Base-by-base conservation (phyloP, 257 asterid genomes). In the Przewalskia tangutica region DNA sequence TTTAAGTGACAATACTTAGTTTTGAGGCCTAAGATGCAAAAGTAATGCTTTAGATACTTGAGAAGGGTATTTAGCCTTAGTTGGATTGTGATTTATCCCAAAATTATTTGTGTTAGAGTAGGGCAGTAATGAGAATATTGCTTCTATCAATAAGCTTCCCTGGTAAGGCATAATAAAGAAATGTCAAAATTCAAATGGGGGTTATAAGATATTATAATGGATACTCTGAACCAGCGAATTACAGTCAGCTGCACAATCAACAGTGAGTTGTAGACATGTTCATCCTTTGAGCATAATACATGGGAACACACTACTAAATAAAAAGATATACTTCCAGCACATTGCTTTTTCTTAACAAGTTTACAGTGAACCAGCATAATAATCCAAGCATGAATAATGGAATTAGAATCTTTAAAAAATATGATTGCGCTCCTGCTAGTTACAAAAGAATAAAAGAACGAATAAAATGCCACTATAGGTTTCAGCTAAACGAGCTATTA, bases 231-330 rank as follows among this genome's bases (percentile, higher is more conserved):
- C n/a, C 42, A 63, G 63, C 63, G 0, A 56, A 56, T 56, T n/a
- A 56, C 16, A 40, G 40, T 73, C 27, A 14, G 76, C 27, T 36
- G 6, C 18, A 17, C 17, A 67, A 65, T 67, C 53, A 67, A 40
- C 63, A 16, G 20, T 67, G 80, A 75, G 80, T 75, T 50, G 80
- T 50, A 75, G 60, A 51, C 80, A 75, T 75, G 80, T 75, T 75
- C 60, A 71, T 46, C 32, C 32, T 27, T 27, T 27, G 32, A 27
- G 32, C 32, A 27, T 27, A 27, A 27, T 27, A 27, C 32, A 27
- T 27, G 32, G 32, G 32, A 27, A 75, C 23, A 48, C 62, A 16
- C 62, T 20, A 50, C 23, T 50, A 73, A 23, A 50, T 11, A 50
- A 8, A 27, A 13, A 73, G 23, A 12, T 9, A 23, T 12, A 48